These are phyloP conservation scores for Talaromyces thailandensis DNA, from an alignment of 495 filamentous ascomycete species.

Conservation along the genomic window DNA sequence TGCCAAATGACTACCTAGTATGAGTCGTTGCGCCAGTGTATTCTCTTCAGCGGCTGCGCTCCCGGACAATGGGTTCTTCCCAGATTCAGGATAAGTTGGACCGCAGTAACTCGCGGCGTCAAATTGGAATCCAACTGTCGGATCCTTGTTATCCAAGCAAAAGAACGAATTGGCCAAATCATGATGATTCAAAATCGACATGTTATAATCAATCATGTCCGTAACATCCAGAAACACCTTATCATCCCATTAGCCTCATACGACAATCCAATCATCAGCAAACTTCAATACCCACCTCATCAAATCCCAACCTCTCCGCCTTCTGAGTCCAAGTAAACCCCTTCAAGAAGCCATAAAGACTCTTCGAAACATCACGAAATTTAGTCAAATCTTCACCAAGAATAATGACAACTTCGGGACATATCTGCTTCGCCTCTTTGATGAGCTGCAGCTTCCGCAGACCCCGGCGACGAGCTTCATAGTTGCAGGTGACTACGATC, in stretches of 20 bases:
- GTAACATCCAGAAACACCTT: conserved; percentile 69
- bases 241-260: conserved; percentile 3
- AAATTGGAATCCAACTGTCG: conserved; percentile 69
- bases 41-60: conserved; percentile 3
- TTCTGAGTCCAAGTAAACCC: conserved; percentile 63
- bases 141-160: conserved; percentile 63
- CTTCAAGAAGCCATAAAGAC: conserved; percentile 60
- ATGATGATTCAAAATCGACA: conserved; percentile 57
- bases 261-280: not conserved
- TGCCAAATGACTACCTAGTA: conserved; percentile 68
- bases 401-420: conserved; percentile 77
- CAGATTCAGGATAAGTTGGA: conserved; percentile 40
- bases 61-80: conserved; percentile 14
- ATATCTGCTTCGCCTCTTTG: conserved; percentile 67
- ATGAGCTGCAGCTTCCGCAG: conserved; percentile 79
- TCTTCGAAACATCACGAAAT: conserved; percentile 80
- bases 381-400: conserved; percentile 79
- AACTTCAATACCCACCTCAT: conserved; percentile 50
- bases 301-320: conserved; percentile 75
- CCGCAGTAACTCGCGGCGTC: conserved; percentile 58
- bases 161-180: conserved; percentile 66
- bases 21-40: conserved; percentile 42
- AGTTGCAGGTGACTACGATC: conserved; percentile 93
- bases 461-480: conserved; percentile 69
- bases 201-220: conserved; percentile 76